Percentiles rank a stretch among this genome's conserved stretches.
Conservation (phyloP, 139 green algal genomes). For the Diplosphaera chodatii region DNA sequence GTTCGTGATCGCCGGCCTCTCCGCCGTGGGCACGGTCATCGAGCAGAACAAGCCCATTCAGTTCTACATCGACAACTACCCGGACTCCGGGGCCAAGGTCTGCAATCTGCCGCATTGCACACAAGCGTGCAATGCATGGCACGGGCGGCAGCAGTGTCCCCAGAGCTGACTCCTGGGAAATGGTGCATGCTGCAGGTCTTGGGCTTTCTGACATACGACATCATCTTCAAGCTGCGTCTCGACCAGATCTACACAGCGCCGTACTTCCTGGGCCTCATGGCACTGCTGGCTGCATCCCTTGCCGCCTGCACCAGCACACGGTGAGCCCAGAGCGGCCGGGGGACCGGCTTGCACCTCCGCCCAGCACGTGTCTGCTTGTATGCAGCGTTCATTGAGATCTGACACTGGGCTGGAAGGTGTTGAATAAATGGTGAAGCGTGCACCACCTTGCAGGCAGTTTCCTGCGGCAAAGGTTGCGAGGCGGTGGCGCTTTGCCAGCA, state of each 20-base stretch:
- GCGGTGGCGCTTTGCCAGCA: slow-evolving; percentile 30
- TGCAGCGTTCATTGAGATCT: too few relatives aligned
- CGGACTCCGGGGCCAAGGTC: slow-evolving; percentile 46
- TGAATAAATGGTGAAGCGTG: not conserved
- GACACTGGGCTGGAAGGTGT: too few relatives aligned
- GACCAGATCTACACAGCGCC: slow-evolving; percentile 84
- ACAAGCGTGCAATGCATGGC: too few relatives aligned
- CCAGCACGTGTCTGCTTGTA: too few relatives aligned
- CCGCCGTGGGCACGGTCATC: slow-evolving; percentile 85
- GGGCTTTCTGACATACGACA: slow-evolving; percentile 67
- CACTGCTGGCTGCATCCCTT: slow-evolving; percentile 76
- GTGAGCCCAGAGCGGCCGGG: not conserved
- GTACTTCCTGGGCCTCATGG: slow-evolving; percentile 87
- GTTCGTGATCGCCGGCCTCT: slow-evolving; percentile 71
- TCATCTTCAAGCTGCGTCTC: slow-evolving; percentile 62
- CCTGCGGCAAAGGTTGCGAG: slow-evolving; percentile 70
- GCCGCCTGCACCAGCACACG: slow-evolving; percentile 87
- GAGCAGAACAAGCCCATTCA: slow-evolving; percentile 78
- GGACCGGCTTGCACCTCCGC: too few relatives aligned
- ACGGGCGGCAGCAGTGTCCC: too few relatives aligned
- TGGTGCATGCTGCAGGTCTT: too few relatives aligned
- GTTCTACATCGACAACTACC: slow-evolving; percentile 64
- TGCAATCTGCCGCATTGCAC: not conserved
- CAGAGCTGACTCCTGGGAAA: too few relatives aligned
- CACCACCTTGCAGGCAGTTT: slow-evolving; percentile 41